Evolutionary conservation across 176 grass and related monocot genomes (phyloP).

Genomic region (Elaeis guineensis): DNA sequence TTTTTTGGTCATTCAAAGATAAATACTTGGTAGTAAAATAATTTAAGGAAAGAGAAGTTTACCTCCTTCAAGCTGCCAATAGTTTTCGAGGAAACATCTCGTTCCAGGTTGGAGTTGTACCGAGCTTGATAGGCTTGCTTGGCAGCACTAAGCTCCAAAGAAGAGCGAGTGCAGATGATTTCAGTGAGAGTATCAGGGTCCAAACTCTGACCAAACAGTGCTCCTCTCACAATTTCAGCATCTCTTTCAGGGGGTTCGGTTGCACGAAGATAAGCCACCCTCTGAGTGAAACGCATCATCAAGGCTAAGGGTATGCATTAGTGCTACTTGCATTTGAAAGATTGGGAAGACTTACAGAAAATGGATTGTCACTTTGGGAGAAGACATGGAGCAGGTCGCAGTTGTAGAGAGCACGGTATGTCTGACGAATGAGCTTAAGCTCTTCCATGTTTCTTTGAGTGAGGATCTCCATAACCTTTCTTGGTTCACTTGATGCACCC

Average conservation of each 20-base stretch:
- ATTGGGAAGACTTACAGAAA: conserved; percentile 14
- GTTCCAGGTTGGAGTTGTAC: conserved; percentile 16
- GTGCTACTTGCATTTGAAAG: not conserved
- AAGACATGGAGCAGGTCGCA: conserved; percentile 15
- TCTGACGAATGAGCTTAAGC: conserved; percentile 16
- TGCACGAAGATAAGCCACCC: conserved; percentile 13
- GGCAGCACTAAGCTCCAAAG: conserved; percentile 2
- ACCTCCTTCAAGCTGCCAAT: conserved; percentile 19
- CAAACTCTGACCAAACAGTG: conserved; percentile 11
- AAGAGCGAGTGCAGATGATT: conserved; percentile 18
- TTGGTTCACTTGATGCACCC: conserved; percentile 1
- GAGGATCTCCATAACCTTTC: conserved; percentile 14
- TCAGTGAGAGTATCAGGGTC: conserved; percentile 19
- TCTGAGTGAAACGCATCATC: conserved; percentile 4
- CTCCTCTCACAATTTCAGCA: conserved; percentile 20
- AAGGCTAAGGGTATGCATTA: not conserved
- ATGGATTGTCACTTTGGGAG: not conserved
- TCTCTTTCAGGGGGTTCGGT: conserved; percentile 18
- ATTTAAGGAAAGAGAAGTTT: not conserved
- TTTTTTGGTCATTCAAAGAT: no score
- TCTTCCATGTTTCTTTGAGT: conserved; percentile 9
- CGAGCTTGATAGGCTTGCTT: conserved; percentile 12
- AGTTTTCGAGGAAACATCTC: conserved; percentile 9
- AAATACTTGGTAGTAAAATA: no score
- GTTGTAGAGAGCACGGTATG: conserved; percentile 14